A percentile compares a stretch with the other conserved stretches of the same genome.
These are phyloP conservation scores for Puccinia triticina DNA, from an alignment of 1,284 basidiomycete genomes.

Conservation along the genomic window DNA sequence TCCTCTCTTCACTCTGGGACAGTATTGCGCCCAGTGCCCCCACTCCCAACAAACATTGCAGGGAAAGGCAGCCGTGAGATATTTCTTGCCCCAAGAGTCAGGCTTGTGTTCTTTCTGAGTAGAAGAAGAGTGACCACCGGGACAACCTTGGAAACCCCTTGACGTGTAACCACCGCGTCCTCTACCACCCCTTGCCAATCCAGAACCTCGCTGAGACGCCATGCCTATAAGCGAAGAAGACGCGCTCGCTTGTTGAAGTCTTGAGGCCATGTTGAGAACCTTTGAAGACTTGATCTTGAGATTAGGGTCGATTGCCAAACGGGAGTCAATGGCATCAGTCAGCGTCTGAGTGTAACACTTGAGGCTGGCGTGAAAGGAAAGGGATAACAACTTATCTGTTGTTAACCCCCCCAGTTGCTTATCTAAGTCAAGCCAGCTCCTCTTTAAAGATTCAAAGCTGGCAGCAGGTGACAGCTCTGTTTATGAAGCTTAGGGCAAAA, in stretches of 20 bases:
- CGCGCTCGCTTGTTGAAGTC: too few species aligned
- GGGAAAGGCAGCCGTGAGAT: background rate
- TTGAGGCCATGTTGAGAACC: too few species aligned
- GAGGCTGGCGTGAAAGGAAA: too few species aligned
- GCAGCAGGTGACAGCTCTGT: too few species aligned
- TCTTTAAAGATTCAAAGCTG: background rate
- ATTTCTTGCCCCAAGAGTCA: background rate
- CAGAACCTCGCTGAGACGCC: background rate
- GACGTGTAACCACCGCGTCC: background rate
- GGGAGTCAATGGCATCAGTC: too few species aligned
- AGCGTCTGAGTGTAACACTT: too few species aligned
- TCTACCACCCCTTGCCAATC: background rate
- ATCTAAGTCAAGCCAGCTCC: background rate
- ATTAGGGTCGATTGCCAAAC: too few species aligned
- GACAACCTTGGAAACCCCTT: background rate
- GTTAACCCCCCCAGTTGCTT: background rate
- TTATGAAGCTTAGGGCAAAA: too few species aligned
- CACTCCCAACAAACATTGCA: background rate
- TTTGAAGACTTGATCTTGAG: too few species aligned
- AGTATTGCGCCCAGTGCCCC: too few species aligned
- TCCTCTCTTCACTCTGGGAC: too few species aligned
- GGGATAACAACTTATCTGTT: background rate
- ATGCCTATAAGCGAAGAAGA: background rate
- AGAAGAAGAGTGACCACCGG: background rate
- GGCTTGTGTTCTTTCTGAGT: background rate